These are phyloP conservation scores for Diplodia mutila DNA, from an alignment of 2,329 filamentous ascomycete genomes.

Conservation along the genomic window DNA sequence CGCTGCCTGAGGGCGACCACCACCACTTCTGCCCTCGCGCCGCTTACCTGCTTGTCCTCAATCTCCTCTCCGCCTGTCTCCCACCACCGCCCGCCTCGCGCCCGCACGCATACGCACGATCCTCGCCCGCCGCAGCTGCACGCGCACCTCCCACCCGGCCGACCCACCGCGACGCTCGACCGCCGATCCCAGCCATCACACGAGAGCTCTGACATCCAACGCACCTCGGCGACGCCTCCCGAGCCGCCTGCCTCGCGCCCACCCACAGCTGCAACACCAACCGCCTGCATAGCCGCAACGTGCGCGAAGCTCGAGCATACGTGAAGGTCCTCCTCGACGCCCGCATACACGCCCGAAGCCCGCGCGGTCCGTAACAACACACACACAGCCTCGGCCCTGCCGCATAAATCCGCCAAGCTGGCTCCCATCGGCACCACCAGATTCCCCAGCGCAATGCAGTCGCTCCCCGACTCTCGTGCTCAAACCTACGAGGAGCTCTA, in stretches of 20 bases:
- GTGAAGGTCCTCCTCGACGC: neutral
- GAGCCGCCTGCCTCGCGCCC: constrained; percentile 6
- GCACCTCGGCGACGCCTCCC: constrained; percentile 10
- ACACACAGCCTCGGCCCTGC: neutral
- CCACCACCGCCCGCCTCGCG: neutral
- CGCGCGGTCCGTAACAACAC: neutral
- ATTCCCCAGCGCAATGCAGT: constrained; percentile 56
- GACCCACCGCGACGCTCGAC: constrained; percentile 17
- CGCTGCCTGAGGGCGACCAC: constrained; percentile 16
- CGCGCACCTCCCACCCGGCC: neutral
- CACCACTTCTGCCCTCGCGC: constrained; percentile 9
- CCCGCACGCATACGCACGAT: constrained; percentile 12
- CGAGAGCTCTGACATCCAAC: constrained; percentile 22
- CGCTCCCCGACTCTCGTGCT: constrained; percentile 70
- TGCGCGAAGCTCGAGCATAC: neutral
- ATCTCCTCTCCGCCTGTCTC: neutral
- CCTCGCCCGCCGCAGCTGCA: constrained; percentile 11
- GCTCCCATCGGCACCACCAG: constrained; percentile 8
- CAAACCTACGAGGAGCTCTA: constrained; percentile 99
- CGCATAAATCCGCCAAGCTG: constrained; percentile 7
- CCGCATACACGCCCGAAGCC: neutral
- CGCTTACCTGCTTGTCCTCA: constrained; percentile 14
- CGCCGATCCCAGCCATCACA: constrained; percentile 19
- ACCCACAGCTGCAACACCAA: constrained; percentile 2
- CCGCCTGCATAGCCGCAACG: neutral